Conservation (phyloP, 495 filamentous ascomycete species). For the Penicillium bovifimosum region DNA sequence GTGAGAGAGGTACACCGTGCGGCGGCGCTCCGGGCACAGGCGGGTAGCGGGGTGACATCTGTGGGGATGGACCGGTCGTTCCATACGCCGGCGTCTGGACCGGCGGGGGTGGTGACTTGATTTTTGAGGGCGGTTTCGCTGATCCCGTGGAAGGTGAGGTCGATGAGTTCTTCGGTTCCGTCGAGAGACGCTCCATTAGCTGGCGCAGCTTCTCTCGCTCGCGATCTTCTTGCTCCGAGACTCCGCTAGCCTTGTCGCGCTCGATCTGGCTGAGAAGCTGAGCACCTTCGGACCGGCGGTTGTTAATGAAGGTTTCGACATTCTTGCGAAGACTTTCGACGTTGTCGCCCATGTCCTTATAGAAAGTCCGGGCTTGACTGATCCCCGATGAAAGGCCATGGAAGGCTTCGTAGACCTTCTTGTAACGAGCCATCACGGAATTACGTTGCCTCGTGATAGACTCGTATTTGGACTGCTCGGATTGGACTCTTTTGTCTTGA, state of each 20-base stretch:
- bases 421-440: conserved; percentile 79
- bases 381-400: conserved; percentile 84
- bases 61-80: conserved; percentile 31
- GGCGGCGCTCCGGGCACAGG: conserved; percentile 21
- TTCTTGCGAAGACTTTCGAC: conserved; percentile 95
- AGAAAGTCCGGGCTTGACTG: conserved; percentile 82
- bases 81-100: conserved; percentile 37
- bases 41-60: conserved; percentile 46
- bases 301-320: conserved; percentile 93
- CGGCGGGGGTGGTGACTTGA: conserved; percentile 41
- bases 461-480: conserved; percentile 94
- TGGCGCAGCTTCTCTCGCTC: conserved; percentile 81
- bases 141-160: conserved; percentile 37
- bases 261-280: conserved; percentile 87
- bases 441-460: conserved; percentile 75
- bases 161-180: conserved; percentile 53
- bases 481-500: conserved; percentile 88
- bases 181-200: conserved; percentile 92
- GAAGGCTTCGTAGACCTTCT: conserved; percentile 87
- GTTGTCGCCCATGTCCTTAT: conserved; percentile 91
- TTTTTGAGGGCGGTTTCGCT: conserved; percentile 34
- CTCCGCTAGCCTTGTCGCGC: conserved; percentile 60
- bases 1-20: conserved; percentile 30
- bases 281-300: conserved; percentile 84
- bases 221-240: conserved; percentile 69